phyloP scores from a whole-genome alignment of 768 basidiomycete genomes.

The Tricholoma matsutake region DNA sequence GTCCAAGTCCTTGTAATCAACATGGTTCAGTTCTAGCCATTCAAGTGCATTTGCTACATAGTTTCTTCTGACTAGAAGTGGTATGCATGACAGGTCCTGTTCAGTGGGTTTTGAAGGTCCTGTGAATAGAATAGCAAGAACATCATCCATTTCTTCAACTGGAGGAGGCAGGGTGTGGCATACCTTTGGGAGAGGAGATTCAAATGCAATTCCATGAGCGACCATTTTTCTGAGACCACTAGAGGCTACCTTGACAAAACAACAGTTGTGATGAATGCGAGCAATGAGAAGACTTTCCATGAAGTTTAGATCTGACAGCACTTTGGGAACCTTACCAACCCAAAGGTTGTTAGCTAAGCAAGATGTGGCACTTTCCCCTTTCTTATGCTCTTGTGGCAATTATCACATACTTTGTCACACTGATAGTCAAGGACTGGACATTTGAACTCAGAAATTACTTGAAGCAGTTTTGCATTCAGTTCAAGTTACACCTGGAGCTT shows the following conservation, averaged over 20 bases:
- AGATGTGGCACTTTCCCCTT: not conserved
- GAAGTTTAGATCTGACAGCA: too few relatives aligned
- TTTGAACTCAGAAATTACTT: not conserved
- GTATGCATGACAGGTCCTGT: too few relatives aligned
- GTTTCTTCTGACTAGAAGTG: too few relatives aligned
- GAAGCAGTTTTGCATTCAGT: not conserved
- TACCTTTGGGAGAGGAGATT: too few relatives aligned
- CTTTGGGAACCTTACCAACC: too few relatives aligned
- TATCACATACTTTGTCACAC: constrained; percentile 1
- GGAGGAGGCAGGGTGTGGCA: constrained; percentile 20
- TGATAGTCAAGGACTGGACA: not conserved
- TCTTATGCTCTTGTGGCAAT: not conserved
- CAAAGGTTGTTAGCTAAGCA: too few relatives aligned
- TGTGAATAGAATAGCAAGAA: constrained; percentile 32
- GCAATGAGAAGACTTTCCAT: too few relatives aligned
- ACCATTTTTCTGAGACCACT: constrained; percentile 16
- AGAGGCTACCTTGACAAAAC: too few relatives aligned
- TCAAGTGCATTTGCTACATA: too few relatives aligned
- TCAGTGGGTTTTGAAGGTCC: too few relatives aligned
- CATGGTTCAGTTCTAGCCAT: constrained; percentile 35
- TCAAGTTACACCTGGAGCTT: constrained; percentile 2
- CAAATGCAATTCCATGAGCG: constrained; percentile 25
- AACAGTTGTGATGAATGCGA: too few relatives aligned
- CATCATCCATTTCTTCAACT: constrained; percentile 26
- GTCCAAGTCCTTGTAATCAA: constrained; percentile 27